Base-by-base conservation (phyloP, 2,329 filamentous ascomycete genomes). In the Teratosphaeria viscida region DNA sequence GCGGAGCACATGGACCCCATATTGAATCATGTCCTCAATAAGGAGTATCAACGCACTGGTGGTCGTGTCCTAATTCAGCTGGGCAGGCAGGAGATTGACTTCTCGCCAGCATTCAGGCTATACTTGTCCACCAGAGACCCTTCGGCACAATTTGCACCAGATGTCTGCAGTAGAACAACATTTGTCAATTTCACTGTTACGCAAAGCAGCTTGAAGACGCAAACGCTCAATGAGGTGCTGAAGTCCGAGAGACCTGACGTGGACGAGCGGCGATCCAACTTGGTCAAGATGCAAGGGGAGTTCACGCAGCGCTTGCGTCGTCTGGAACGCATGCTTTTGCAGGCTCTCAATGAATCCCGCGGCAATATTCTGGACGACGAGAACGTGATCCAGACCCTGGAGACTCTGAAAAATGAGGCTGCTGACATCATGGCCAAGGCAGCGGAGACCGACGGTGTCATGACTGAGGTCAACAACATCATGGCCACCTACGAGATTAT, bases 181-280 rank as follows among this genome's bases (percentile, higher is more conserved):
- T 96, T 99, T 76, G 94, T 99, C 82, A 99, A 99, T 77, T 99
- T 99, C 68, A 97, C 95, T 1, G 92, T 99, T 63, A 99, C 94
- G 4, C 92, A 97, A 77, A 96, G 94, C 82, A 97, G 92, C 80
- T 81, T 99, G 71, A 94, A 96, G 77, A 97, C 94, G 1, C 94
- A 99, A 75, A 96, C 94, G 1, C 84, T 99, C 66, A 96, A 96
- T 67, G 92, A 99, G 64, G 94, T 97, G 37, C 83, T 99, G 70
- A 97, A 97, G 75, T 96, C 92, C 14, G 94, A 99, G 79, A 85
- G 95, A 59, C 94, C 95, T 3, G 94, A 99, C 76, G 91, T 99
- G 19, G 94, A 99, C 72, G 92, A 97, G 79, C 85, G 94, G 64
- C 86, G 94, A 60, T 95, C 92, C 39, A 97, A 99, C 73, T 85